These are phyloP conservation scores for Scutellaria minor DNA, from an alignment of 257 asterid genomes.

Conservation along the genomic window DNA sequence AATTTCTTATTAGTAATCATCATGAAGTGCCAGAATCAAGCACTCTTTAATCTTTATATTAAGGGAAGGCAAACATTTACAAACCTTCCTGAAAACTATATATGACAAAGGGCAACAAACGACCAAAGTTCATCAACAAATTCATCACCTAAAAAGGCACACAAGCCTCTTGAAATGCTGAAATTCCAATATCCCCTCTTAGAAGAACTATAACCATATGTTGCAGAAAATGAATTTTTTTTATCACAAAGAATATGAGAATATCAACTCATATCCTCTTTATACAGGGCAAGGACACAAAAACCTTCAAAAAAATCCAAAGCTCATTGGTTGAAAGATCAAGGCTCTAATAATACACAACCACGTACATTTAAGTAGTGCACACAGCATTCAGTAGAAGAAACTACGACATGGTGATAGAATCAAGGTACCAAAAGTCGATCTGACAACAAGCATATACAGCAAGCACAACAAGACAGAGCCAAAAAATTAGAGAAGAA, in stretches of 20 bases:
- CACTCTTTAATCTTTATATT: not conserved
- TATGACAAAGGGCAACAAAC: not conserved
- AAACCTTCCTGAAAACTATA: slow-evolving; percentile 9
- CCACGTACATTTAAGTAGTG: not conserved
- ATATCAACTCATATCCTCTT: not conserved
- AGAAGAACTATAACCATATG: not conserved
- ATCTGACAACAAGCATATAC: slow-evolving; percentile 3
- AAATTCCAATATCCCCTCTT: not conserved
- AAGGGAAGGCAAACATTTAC: slow-evolving; percentile 12
- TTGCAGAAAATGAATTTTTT: not conserved
- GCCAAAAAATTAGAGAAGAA: slow-evolving; percentile 4
- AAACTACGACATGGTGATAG: slow-evolving; percentile 3
- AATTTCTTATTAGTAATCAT: slow-evolving; percentile 7
- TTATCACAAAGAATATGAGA: not conserved
- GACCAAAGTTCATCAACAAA: not conserved
- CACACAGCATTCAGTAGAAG: slow-evolving; percentile 12
- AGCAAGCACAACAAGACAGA: slow-evolving; percentile 17
- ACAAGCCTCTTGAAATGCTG: not conserved
- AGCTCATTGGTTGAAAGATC: not conserved
- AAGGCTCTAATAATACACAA: not conserved
- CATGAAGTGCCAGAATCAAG: slow-evolving; percentile 5
- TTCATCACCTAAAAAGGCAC: slow-evolving; percentile 19
- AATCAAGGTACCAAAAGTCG: not conserved
- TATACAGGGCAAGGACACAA: slow-evolving; percentile 4
- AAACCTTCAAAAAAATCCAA: not conserved